Percentiles rank a stretch among this genome's conserved stretches.
These are phyloP conservation scores for Rhinocladiella similis DNA, from an alignment of 2,329 filamentous ascomycete genomes.

Conservation along the genomic window DNA sequence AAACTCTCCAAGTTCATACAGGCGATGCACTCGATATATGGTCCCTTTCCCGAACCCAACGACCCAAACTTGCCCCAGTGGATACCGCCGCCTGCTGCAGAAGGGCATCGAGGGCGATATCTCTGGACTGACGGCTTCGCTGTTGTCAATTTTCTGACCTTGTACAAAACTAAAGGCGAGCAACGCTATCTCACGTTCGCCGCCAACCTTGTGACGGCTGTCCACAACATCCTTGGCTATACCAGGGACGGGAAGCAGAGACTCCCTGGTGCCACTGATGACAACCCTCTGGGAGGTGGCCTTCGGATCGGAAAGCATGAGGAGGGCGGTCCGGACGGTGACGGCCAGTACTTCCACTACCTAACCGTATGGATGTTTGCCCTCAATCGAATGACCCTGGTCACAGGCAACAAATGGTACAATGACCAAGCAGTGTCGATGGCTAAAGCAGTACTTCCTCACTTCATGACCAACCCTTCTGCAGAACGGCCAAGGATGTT, in stretches of 20 bases:
- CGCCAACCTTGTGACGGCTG: conserved; percentile 48
- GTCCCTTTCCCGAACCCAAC: conserved; percentile 35
- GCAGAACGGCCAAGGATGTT: conserved; percentile 46
- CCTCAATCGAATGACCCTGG: conserved; percentile 54
- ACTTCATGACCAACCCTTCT: conserved; percentile 48
- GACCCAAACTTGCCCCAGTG: conserved; percentile 38
- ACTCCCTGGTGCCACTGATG: conserved; percentile 54
- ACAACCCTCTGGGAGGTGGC: conserved; percentile 54
- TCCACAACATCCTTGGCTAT: conserved; percentile 55
- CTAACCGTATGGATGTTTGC: conserved; percentile 65
- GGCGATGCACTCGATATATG: conserved; percentile 44
- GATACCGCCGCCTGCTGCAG: conserved; percentile 52
- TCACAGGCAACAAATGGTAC: conserved; percentile 47
- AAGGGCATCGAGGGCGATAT: conserved; percentile 59
- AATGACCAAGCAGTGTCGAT: conserved; percentile 55
- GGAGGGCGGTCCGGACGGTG: conserved; percentile 51
- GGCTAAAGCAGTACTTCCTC: conserved; percentile 54
- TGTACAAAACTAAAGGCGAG: conserved; percentile 44
- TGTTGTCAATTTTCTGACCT: conserved; percentile 59
- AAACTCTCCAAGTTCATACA: conserved; percentile 33
- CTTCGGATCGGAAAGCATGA: conserved; percentile 59
- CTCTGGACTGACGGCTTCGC: conserved; percentile 64
- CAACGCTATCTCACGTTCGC: conserved; percentile 52
- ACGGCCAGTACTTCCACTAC: conserved; percentile 65
- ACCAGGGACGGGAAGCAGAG: conserved; percentile 50